These are phyloP conservation scores for Cyberlindnera sargentensis DNA, from an alignment of 805 yeast species.

Conservation along the genomic window DNA sequence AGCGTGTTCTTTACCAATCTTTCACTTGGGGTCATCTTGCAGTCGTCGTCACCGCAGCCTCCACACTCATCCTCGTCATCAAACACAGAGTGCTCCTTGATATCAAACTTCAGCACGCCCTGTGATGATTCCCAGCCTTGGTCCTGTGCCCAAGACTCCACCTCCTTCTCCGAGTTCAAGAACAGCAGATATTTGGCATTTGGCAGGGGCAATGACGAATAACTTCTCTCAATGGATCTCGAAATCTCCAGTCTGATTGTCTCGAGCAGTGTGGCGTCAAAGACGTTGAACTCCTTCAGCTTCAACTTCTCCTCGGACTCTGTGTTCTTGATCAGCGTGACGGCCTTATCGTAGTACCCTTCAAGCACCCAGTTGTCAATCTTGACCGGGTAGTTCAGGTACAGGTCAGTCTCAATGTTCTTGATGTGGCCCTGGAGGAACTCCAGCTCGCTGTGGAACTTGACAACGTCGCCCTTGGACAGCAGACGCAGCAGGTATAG, in stretches of 20 bases:
- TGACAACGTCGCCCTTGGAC: slow-evolving; percentile 77
- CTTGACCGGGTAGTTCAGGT: slow-evolving; percentile 75
- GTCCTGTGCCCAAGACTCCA: slow-evolving; percentile 45
- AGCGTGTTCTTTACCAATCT: slow-evolving; percentile 63
- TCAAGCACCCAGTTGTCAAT: slow-evolving; percentile 94
- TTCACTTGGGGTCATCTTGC: slow-evolving; percentile 31
- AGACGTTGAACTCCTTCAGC: slow-evolving; percentile 70
- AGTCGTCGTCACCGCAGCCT: slow-evolving; percentile 13
- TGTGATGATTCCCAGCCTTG: slow-evolving; percentile 52
- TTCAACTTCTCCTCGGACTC: slow-evolving; percentile 23
- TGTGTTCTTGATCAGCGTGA: slow-evolving; percentile 20
- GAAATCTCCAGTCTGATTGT: slow-evolving; percentile 87
- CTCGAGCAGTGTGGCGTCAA: slow-evolving; percentile 65
- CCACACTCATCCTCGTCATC: slow-evolving; percentile 2
- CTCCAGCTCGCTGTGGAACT: slow-evolving; percentile 88
- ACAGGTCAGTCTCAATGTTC: slow-evolving; percentile 57
- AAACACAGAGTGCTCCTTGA: slow-evolving; percentile 9
- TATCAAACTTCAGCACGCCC: slow-evolving; percentile 43
- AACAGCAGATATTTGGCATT: slow-evolving; percentile 80
- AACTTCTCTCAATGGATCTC: slow-evolving; percentile 72
- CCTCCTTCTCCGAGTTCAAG: slow-evolving; percentile 49
- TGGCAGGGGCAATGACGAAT: slow-evolving; percentile 65
- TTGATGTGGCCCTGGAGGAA: slow-evolving; percentile 38
- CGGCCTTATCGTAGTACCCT: slow-evolving; percentile 83
- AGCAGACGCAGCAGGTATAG: slow-evolving; percentile 70